phyloP scores from a whole-genome alignment of 2,329 filamentous ascomycete genomes.

The Fusarium protoensiforme region DNA sequence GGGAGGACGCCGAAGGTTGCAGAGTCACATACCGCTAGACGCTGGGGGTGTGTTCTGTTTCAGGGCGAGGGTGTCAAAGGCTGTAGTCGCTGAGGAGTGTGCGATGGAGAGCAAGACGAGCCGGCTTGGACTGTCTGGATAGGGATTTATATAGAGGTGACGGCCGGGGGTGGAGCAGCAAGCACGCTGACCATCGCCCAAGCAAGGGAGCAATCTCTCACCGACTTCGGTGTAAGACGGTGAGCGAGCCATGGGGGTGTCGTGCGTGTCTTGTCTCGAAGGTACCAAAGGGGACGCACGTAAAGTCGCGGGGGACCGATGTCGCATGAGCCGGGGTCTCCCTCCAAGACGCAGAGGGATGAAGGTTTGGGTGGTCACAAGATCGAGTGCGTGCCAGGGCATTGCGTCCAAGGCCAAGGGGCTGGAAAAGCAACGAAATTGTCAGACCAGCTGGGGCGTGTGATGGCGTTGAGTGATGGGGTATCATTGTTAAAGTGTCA shows the following conservation, averaged over 20 bases:
- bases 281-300: conserved; percentile 17
- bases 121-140: conserved; percentile 5
- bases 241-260: conserved; percentile 16
- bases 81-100: conserved; percentile 1
- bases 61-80: neutral
- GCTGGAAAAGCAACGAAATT: conserved; percentile 32
- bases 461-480: neutral
- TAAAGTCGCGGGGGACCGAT: conserved; percentile 34
- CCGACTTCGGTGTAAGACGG: conserved; percentile 43
- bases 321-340: conserved; percentile 38
- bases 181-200: conserved; percentile 29
- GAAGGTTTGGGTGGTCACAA: conserved; percentile 42
- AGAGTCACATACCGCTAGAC: conserved; percentile 29
- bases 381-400: conserved; percentile 40
- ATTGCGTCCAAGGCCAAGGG: conserved; percentile 22
- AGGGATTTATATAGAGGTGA: conserved; percentile 37
- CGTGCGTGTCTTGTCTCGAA: neutral
- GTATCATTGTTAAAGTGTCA: neutral
- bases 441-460: conserved; percentile 18
- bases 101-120: conserved; percentile 28
- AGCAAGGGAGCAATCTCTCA: conserved; percentile 25
- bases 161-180: conserved; percentile 30
- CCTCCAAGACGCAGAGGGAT: conserved; percentile 37
- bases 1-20: neutral
- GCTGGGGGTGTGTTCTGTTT: conserved; percentile 19